Conservation (phyloP, 2,329 filamentous ascomycete genomes). For the Neofusicoccum cordaticola region DNA sequence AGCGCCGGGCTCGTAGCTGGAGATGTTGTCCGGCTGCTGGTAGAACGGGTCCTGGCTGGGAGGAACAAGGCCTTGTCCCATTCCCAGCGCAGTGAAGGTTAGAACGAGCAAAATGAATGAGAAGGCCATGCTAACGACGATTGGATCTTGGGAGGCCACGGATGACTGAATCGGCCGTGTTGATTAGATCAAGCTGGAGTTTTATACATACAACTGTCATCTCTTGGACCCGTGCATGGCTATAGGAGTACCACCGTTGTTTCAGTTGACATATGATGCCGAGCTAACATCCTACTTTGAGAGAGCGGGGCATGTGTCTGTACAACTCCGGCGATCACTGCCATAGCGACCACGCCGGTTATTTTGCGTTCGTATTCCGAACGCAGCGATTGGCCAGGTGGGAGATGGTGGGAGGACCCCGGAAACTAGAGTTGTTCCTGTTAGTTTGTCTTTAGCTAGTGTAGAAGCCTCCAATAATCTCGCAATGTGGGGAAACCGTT, state of each 20-base stretch:
- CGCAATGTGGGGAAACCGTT: too few relatives aligned
- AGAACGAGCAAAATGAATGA: neutral
- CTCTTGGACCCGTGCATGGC: neutral
- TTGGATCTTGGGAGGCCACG: too few relatives aligned
- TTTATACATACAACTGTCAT: neutral
- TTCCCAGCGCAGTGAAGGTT: neutral
- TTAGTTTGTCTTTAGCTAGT: too few relatives aligned
- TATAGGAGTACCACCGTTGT: neutral
- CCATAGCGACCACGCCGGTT: too few relatives aligned
- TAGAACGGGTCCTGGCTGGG: constrained; percentile 21
- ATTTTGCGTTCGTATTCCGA: too few relatives aligned
- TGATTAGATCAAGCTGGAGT: neutral
- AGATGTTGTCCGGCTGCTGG: constrained; percentile 18
- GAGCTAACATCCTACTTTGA: neutral
- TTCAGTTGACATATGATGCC: neutral
- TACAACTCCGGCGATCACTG: too few relatives aligned
- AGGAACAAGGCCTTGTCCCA: neutral
- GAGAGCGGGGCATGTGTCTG: too few relatives aligned
- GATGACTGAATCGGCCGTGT: neutral
- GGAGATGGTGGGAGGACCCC: too few relatives aligned
- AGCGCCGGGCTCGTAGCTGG: constrained; percentile 17
- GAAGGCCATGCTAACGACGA: neutral
- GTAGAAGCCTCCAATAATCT: too few relatives aligned
- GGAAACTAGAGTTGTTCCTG: too few relatives aligned
- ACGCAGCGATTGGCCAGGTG: too few relatives aligned